These are phyloP conservation scores for Russula foetens DNA, from an alignment of 768 basidiomycete species.

Conservation along the genomic window DNA sequence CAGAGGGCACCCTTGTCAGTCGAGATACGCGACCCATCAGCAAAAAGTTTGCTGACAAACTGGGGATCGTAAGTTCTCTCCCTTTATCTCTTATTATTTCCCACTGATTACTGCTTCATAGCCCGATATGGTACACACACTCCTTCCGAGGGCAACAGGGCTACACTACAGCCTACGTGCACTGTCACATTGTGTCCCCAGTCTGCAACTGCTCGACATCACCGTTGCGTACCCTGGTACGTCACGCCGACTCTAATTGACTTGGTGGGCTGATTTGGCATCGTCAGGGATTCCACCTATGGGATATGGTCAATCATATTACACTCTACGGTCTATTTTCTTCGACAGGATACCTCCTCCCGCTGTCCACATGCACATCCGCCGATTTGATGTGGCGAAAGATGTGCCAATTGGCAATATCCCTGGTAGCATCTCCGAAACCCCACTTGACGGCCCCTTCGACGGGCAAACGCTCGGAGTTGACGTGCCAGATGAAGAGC, in stretches of 20 bases:
- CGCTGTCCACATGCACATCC: conserved; percentile 77
- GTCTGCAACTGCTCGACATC: conserved; percentile 78
- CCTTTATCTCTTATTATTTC: neutral
- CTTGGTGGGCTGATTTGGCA: neutral
- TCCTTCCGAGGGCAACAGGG: conserved; percentile 91
- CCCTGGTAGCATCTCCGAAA: conserved; percentile 30
- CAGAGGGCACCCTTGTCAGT: conserved; percentile 93
- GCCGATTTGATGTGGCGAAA: conserved; percentile 59
- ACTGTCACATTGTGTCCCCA: conserved; percentile 66
- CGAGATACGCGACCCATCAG: conserved; percentile 78
- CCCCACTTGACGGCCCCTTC: conserved; percentile 26
- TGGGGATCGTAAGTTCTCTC: conserved; percentile 63
- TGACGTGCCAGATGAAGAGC: conserved; percentile 29
- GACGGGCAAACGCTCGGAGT: conserved; percentile 26
- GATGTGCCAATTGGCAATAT: conserved; percentile 66
- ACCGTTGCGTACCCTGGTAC: conserved; percentile 88
- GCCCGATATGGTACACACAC: conserved; percentile 71
- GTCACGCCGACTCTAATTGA: conserved; percentile 6
- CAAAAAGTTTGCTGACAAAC: conserved; percentile 81
- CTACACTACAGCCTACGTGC: conserved; percentile 78
- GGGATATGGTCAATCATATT: conserved; percentile 82
- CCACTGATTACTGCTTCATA: conserved; percentile 26
- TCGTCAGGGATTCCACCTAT: conserved; percentile 60
- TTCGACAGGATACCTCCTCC: conserved; percentile 76
- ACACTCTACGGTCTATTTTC: conserved; percentile 87